These are phyloP conservation scores for Hebeloma cylindrosporum DNA, from an alignment of 768 basidiomycete genomes.

Conservation along the genomic window DNA sequence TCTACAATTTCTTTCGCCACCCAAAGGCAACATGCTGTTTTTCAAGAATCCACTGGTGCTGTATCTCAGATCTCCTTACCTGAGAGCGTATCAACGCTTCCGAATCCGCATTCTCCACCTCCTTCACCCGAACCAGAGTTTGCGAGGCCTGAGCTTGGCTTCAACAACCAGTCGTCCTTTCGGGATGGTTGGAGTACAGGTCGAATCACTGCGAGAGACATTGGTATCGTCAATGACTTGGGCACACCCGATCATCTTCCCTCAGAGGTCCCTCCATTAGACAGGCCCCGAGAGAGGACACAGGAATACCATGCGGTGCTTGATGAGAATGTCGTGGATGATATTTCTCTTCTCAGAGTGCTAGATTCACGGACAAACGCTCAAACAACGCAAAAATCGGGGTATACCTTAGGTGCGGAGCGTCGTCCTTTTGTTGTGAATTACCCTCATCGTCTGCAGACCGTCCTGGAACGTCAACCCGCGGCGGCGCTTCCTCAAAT, in stretches of 20 bases:
- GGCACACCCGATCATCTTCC: slow-evolving; percentile 23
- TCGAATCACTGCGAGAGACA: background rate
- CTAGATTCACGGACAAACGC: background rate
- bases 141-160: background rate
- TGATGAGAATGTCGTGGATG: slow-evolving; percentile 11
- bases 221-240: slow-evolving; percentile 20
- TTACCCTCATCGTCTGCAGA: background rate
- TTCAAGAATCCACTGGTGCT: slow-evolving; percentile 2
- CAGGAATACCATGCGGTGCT: slow-evolving; percentile 14
- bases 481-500: background rate
- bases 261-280: slow-evolving; percentile 18
- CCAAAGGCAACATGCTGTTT: slow-evolving; percentile 3
- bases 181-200: background rate
- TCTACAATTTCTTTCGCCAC: slow-evolving; percentile 6
- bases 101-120: slow-evolving; percentile 23
- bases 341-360: background rate
- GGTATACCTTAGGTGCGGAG: slow-evolving; percentile 1
- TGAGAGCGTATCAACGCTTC: slow-evolving; percentile 15
- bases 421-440: background rate
- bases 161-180: background rate
- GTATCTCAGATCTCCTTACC: slow-evolving; percentile 7
- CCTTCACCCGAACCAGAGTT: slow-evolving; percentile 5
- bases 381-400: background rate
- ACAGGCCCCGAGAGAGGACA: slow-evolving; percentile 4
- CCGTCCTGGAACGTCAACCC: slow-evolving; percentile 1